A percentile compares a stretch with the other conserved stretches of the same genome.
Conservation (phyloP, 2,329 filamentous ascomycete genomes). For the Arthrobotrys conoides region DNA sequence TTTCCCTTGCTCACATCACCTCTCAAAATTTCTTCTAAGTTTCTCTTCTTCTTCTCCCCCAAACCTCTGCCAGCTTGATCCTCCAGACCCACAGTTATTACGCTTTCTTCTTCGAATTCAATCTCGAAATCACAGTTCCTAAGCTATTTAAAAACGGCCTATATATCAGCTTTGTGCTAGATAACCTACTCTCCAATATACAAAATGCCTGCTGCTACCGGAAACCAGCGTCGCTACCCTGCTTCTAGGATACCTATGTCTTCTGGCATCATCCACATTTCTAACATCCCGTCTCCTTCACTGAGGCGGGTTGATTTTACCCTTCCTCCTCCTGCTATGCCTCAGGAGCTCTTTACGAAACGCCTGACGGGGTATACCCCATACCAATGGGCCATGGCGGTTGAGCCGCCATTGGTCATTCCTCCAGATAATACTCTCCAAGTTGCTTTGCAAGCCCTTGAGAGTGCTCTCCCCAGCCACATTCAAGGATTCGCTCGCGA, state of each 20-base stretch:
- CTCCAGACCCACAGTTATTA: not conserved
- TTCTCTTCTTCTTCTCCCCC: no score
- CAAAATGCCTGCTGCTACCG: not conserved
- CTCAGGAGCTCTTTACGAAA: not conserved
- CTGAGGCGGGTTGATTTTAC: not conserved
- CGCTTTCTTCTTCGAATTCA: not conserved
- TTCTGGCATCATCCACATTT: not conserved
- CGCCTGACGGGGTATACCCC: conserved; percentile 20
- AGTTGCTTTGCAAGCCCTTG: no score
- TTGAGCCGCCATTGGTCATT: conserved; percentile 10
- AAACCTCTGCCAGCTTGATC: no score
- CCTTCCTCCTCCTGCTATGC: not conserved
- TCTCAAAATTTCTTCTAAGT: no score
- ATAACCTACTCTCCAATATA: not conserved
- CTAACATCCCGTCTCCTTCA: conserved; percentile 18
- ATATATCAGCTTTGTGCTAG: not conserved
- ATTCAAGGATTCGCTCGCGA: not conserved
- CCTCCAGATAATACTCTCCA: not conserved
- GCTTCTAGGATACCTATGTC: not conserved
- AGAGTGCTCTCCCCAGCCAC: not conserved
- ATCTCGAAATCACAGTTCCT: not conserved
- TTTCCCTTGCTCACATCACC: not conserved
- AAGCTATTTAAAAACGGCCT: not conserved
- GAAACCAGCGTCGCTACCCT: not conserved
- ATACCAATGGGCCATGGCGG: conserved; percentile 49